These are phyloP conservation scores for Populus trichocarpa DNA, from an alignment of 441 rosid species.

Conservation along the genomic window DNA sequence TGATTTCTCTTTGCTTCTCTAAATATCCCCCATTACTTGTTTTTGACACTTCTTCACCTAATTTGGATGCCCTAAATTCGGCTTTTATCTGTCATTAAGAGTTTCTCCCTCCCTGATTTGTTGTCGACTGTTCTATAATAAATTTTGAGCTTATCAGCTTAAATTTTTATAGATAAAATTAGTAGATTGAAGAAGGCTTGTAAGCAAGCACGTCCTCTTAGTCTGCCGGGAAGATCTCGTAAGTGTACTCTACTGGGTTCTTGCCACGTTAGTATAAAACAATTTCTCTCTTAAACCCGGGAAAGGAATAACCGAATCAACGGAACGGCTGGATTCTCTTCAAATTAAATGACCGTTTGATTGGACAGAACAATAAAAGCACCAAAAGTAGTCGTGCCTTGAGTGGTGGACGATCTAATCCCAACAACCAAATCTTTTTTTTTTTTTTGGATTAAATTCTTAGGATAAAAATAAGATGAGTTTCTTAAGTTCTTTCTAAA, in stretches of 20 bases:
- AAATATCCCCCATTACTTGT: background rate
- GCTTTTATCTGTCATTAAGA: slow-evolving; percentile 15
- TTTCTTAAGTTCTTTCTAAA: too few species aligned
- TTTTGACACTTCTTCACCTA: slow-evolving; percentile 18
- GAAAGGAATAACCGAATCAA: background rate
- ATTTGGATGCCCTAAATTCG: slow-evolving; percentile 34
- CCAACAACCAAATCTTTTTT: too few species aligned
- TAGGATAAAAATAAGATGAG: too few species aligned
- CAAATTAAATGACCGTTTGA: background rate
- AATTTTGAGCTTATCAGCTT: background rate
- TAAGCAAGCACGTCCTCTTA: slow-evolving; percentile 1
- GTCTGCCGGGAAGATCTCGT: background rate
- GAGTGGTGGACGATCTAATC: too few species aligned
- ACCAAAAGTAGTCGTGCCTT: too few species aligned
- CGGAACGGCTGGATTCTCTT: background rate
- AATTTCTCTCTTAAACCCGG: background rate
- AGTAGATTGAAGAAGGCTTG: slow-evolving; percentile 4
- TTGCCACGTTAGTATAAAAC: slow-evolving; percentile 9
- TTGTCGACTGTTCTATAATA: background rate
- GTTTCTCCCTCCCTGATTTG: background rate
- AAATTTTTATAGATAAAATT: background rate
- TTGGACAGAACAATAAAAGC: background rate
- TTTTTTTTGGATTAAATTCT: too few species aligned
- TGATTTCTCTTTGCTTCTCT: slow-evolving; percentile 25
- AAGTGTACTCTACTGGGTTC: background rate